Conservation (phyloP, 2,329 filamentous ascomycete genomes). For the Chaetomium globosum region DNA sequence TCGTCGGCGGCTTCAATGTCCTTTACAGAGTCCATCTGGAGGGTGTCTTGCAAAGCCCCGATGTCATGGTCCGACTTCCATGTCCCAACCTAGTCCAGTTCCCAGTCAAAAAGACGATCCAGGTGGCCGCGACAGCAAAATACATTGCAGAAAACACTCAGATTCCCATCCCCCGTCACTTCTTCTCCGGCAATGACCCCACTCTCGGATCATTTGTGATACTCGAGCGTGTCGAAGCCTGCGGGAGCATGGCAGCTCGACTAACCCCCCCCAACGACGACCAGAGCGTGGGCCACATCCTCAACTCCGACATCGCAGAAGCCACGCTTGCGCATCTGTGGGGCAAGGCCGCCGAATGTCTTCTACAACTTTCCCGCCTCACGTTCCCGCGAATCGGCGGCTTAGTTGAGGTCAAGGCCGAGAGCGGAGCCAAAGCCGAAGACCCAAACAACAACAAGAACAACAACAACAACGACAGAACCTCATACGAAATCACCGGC, state of each 20-base stretch:
- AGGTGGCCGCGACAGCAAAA: neutral
- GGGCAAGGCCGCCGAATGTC: slow-evolving; percentile 1
- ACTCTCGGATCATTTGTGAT: too few relatives aligned
- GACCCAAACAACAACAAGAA: neutral
- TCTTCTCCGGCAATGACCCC: neutral
- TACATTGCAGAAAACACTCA: neutral
- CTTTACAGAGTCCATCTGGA: slow-evolving; percentile 8
- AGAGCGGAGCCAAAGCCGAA: too few relatives aligned
- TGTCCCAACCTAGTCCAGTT: slow-evolving; percentile 6
- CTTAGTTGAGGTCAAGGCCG: neutral
- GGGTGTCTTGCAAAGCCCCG: neutral
- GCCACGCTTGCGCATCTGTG: slow-evolving; percentile 5
- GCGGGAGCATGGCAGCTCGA: neutral
- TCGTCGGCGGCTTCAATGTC: slow-evolving; percentile 11
- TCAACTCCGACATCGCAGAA: neutral
- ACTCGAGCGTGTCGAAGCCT: neutral
- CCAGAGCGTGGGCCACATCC: neutral
- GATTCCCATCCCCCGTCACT: neutral
- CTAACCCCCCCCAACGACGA: slow-evolving; percentile 2
- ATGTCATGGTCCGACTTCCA: slow-evolving; percentile 12
- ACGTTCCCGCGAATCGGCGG: slow-evolving; percentile 6
- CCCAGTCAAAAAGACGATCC: neutral
- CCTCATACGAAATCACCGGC: slow-evolving; percentile 36
- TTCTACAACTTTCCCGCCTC: neutral
- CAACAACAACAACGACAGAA: neutral